Evolutionary conservation across 257 asterid genomes (phyloP), one percentile per base, ranked within the genome.

Genomic region (Dorcoceras hygrometricum): DNA sequence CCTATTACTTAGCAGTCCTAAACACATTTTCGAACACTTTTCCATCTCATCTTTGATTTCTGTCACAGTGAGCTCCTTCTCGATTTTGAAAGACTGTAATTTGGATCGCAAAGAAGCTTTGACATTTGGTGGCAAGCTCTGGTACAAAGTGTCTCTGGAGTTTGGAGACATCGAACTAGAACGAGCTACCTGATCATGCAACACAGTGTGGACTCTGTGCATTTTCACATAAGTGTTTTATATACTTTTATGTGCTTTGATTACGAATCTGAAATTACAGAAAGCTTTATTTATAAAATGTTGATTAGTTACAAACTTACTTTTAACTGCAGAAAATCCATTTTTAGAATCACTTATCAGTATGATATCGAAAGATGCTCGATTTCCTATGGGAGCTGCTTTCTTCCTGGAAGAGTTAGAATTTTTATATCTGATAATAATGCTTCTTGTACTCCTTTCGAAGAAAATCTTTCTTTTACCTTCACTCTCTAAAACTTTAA

Each of bases 1-100:
- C n/a, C n/a, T n/a, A n/a, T 75, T 87, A 89, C 96, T 85, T 87
- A 9, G 95, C 87, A 6, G 96, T 89, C 16, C 84, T 89, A n/a
- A n/a, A n/a, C n/a, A n/a, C n/a, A n/a, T n/a, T n/a, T n/a, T n/a
- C n/a, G n/a, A n/a, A n/a, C n/a, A n/a, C 79, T 85, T 89, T 58
- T 83, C 96, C 96, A 89, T 87, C 83, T 85, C 95, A 11, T 83
- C 84, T 80, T 85, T 82, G 68, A 89, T 85, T 62, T 82, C 88
- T 31, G 59, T 51, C 31, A 71, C 71, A 0, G 76, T 75, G 57
- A 87, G 83, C 96, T 89, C 85, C 71, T 89, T 76, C 66, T 73
- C 80, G 53, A 87, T 79, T 46, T 73, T 80, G 74, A 87, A 89
- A 72, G 84, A 76, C 20, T 71, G 87, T 67, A 87, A 55, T 63